A percentile compares a stretch with the other conserved stretches of the same genome.
These are phyloP conservation scores for Zhuliangozyma blackwelliae DNA, from an alignment of 1,139 yeast species.

Conservation along the genomic window DNA sequence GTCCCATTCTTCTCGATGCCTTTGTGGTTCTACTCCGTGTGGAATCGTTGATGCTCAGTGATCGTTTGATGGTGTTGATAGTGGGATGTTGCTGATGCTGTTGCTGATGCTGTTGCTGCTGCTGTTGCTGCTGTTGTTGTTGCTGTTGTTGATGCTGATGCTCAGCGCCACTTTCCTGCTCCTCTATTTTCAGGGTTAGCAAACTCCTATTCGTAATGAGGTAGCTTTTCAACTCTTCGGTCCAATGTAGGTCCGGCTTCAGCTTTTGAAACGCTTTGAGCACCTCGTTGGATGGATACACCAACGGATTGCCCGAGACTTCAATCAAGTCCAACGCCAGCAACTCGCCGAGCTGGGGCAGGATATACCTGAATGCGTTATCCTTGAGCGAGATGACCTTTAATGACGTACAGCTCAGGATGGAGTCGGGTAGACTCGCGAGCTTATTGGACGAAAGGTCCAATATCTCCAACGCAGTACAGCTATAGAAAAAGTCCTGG, in stretches of 20 bases:
- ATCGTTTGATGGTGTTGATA: conserved; percentile 31
- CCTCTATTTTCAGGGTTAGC: conserved; percentile 21
- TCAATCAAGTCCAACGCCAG: conserved; percentile 58
- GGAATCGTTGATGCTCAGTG: conserved; percentile 39
- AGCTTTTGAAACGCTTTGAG: conserved; percentile 34
- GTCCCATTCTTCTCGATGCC: conserved; percentile 61
- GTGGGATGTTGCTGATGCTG: background rate
- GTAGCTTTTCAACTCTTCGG: conserved; percentile 46
- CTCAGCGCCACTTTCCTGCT: conserved; percentile 6
- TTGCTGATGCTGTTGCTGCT: background rate
- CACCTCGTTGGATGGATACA: conserved; percentile 43
- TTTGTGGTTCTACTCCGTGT: conserved; percentile 60
- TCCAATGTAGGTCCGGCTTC: conserved; percentile 49
- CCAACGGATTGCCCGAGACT: conserved; percentile 63
- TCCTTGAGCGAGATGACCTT: conserved; percentile 61
- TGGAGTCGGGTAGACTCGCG: conserved; percentile 33
- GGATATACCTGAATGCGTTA: conserved; percentile 56
- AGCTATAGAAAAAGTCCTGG: conserved; percentile 19
- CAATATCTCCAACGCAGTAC: conserved; percentile 53
- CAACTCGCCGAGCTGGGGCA: conserved; percentile 53
- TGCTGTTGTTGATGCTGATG: conserved; percentile 2
- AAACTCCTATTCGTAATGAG: conserved; percentile 26
- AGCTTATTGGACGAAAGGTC: conserved; percentile 63
- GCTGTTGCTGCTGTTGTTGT: background rate
- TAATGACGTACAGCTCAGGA: conserved; percentile 39